Base-by-base conservation (phyloP, 768 basidiomycete species). In the Bullera alba region DNA sequence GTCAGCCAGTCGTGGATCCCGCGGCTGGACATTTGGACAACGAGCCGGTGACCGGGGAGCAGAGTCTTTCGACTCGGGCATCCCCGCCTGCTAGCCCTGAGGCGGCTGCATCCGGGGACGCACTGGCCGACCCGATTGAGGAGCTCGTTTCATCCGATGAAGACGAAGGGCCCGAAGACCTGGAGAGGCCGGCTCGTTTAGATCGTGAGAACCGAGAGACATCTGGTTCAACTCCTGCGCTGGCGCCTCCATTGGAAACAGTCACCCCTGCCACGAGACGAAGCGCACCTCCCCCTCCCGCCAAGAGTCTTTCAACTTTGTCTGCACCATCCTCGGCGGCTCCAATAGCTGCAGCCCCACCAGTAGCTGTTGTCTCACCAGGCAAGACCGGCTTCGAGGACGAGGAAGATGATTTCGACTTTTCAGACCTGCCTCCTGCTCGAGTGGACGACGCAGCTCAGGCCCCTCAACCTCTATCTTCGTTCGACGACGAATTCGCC, bases 151-250 rank as follows among this genome's bases (percentile, higher is more conserved):
- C n/a, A n/a, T n/a, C n/a, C 23, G 68, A 70, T 21, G 72, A 72
- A 42, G 63, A 67, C 16, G 70, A 69, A 21, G 73, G 67, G 7
- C 73, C 73, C 2, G 73, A 74, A 48, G 73, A 74, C 54, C 56
- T 74, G 15, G 73, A 74, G 30, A 54, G 41, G 6, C 58, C 60
- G 7, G 56, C 30, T 23, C 14, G 29, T 36, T 17, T 25, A 27
- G 19, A 38, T 15, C 48, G 4, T n/a, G n/a, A n/a, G n/a, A 4
- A 17, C 4, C 7, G 14, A 51, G 51, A 26, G 42, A 50, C 39
- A 43, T 17, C 50, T 17, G 51, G 50, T 3, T 26, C 57, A 25
- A 46, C 54, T 2, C 57, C 64, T 2, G 56, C 60, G 25, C 50
- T 47, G 19, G 42, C 61, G 2, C 60, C 63, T 21, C 55, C 50